Evolutionary conservation across 2,329 filamentous ascomycete genomes (phyloP), one percentile per base, ranked within the genome.

Genomic region (Pezicula carpinea): DNA sequence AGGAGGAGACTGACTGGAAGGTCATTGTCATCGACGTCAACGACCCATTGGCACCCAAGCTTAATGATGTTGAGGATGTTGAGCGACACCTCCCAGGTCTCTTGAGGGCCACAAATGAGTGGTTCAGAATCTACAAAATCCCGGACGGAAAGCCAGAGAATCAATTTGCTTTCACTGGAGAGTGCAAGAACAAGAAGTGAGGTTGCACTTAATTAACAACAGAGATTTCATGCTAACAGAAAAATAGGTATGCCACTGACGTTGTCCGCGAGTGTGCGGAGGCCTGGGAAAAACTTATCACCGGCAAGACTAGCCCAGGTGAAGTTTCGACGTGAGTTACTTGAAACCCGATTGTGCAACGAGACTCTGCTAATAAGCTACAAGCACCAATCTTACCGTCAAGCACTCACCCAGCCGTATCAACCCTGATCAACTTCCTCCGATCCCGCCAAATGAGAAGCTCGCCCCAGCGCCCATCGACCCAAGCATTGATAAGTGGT

Each of bases 81-180:
- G 93, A 99, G 82, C 86, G 92, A 67, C 93, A 97, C 77, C 85
- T 99, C 49, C 93, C 93, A 52, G 93, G 93, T 63, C 89, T 99
- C 51, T 82, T 99, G 69, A 87, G 93, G 60, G 93, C 93, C 67
- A 97, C 92, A 68, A 99, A 99, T 69, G 93, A 99, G 80, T 99
- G 93, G 93, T 99, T 99, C 90, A 90, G 93, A 72, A 99, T 99
- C 83, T 99, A 99, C 87, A 99, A 99, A 82, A 99, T 99, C 74
- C 93, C 93, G 68, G 93, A 99, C 69, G 93, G 93, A 80, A 99
- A 99, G 90, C 91, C 92, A 64, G 93, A 99, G 87, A 99, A 99
- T 84, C 93, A 97, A 78, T 99, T 99, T 68, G 93, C 93, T 65
- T 99, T 99, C 80, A 96, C 91, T 51, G 93, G 93, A 77, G 93